Base-by-base conservation (phyloP, 441 rosid genomes). In the Gossypium trilobum region DNA sequence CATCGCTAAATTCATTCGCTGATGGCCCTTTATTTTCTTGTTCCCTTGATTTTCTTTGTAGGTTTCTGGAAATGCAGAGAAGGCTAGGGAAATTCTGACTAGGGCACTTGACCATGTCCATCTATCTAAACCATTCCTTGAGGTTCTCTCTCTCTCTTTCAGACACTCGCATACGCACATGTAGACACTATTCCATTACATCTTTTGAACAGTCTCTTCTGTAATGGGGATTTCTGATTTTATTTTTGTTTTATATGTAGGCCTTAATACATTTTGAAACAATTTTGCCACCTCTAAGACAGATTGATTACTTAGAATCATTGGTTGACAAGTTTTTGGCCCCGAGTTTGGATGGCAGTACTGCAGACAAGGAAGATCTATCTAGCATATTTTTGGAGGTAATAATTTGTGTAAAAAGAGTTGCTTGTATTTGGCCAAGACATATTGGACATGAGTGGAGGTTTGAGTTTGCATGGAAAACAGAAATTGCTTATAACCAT, bases 311-410 rank as follows among this genome's bases (percentile, higher is more conserved):
- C 79, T 79, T 95, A 59, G 95, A 86, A 66, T 76, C 90, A 11
- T 79, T 88, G 77, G 91, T 95, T 9, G 91, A 88, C 20, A 91
- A 87, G 79, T 84, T 92, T 72, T 75, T 95, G 57, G 52, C 55
- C 55, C 87, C 93, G 36, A 86, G 67, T 78, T 70, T 85, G 10
- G 93, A 95, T 67, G 80, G 65, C 77, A 87, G 83, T 83, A 60
- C 83, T 20, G 75, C 85, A 27, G 99, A 95, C 78, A 89, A 89
- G 76, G 99, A 95, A 81, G 98, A 95, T 75, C 75, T 95, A 22
- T 91, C 97, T 22, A 80, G 86, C 75, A 87, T 93, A 72, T 93
- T 84, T 84, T 76, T 93, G 79, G 98, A 95, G 95, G 98, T 93
- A 81, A 81, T 23, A 14, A 7, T 23, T n/a, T 62, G 17, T 5